Evolutionary conservation across 331 rosid genomes (phyloP).

Genomic region (Spiraea crenata): DNA sequence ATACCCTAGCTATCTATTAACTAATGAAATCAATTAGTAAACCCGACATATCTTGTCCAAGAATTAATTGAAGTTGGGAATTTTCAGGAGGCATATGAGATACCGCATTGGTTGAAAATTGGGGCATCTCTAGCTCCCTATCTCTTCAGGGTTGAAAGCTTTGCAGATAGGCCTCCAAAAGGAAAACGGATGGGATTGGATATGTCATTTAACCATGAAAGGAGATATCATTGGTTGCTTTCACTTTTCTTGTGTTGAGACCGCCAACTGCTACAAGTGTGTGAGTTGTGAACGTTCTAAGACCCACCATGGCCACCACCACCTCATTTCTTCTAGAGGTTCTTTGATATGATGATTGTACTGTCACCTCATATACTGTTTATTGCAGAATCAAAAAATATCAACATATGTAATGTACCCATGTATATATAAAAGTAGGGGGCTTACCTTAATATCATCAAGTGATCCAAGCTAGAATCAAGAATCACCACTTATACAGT

Average conservation of each 20-base stretch:
- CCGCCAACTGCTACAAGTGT: background rate
- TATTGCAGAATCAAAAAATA: too few relatives aligned
- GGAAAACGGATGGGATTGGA: slow-evolving; percentile 25
- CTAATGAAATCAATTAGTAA: background rate
- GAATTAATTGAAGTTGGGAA: background rate
- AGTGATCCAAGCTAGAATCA: too few relatives aligned
- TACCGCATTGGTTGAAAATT: slow-evolving; percentile 12
- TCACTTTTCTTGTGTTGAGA: slow-evolving; percentile 51
- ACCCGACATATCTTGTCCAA: slow-evolving; percentile 15
- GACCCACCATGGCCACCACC: slow-evolving; percentile 16
- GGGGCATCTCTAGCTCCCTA: slow-evolving; percentile 17
- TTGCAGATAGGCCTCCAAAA: slow-evolving; percentile 25
- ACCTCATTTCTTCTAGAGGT: background rate
- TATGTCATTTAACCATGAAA: slow-evolving; percentile 51
- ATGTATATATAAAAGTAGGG: too few relatives aligned
- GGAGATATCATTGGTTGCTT: slow-evolving; percentile 48
- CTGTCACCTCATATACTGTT: too few relatives aligned
- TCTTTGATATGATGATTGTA: too few relatives aligned
- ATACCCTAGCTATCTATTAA: background rate
- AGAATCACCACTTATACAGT: too few relatives aligned
- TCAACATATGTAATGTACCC: too few relatives aligned
- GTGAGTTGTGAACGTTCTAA: background rate
- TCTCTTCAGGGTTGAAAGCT: slow-evolving; percentile 7
- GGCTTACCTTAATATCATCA: too few relatives aligned
- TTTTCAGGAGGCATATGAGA: slow-evolving; percentile 5